Conservation (phyloP, 345 rosid genomes). For the Eucalyptus polybractea region DNA sequence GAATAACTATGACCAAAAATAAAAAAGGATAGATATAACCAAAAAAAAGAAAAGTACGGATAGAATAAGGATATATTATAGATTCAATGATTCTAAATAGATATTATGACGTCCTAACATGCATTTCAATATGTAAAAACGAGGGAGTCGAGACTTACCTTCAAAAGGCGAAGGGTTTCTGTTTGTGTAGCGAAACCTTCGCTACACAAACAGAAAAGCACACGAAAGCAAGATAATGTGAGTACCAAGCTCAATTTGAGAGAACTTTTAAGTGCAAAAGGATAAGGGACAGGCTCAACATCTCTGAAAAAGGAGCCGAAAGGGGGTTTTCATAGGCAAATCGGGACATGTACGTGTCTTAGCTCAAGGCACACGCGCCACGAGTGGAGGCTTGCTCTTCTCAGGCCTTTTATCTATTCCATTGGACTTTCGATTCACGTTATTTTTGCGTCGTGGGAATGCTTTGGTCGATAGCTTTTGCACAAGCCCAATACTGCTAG, state of each 20-base stretch:
- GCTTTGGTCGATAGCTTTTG: background rate
- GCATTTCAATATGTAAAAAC: background rate
- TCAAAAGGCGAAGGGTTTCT: background rate
- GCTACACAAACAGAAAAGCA: background rate
- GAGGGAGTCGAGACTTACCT: background rate
- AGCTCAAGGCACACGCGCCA: background rate
- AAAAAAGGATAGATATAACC: too few relatives aligned
- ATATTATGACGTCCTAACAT: background rate
- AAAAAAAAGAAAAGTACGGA: background rate
- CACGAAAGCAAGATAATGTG: background rate
- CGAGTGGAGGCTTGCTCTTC: background rate
- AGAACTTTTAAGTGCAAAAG: background rate
- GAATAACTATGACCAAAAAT: background rate
- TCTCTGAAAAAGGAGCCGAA: background rate
- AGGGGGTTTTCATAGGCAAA: background rate
- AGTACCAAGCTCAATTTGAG: background rate
- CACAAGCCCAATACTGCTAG: background rate
- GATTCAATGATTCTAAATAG: background rate
- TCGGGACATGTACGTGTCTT: background rate
- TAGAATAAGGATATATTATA: background rate
- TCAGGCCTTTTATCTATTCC: background rate
- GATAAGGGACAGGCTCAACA: background rate
- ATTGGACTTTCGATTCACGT: background rate
- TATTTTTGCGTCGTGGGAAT: background rate
- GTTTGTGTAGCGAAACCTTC: too few relatives aligned